Conservation (phyloP, 73 alveolate species). For the Paramecium biaurelia region DNA sequence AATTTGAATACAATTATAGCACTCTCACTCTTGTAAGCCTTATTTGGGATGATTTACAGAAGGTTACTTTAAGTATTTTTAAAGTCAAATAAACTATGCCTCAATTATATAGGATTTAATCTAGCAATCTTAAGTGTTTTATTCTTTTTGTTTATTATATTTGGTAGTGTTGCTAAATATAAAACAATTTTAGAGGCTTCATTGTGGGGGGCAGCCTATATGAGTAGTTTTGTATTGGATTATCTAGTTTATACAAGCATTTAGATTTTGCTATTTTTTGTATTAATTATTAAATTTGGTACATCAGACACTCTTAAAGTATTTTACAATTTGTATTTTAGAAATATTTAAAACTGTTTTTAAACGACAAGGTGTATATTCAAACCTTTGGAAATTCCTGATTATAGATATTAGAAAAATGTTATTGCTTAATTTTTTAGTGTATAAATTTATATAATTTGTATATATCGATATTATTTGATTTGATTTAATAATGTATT, state of each 20-base stretch:
- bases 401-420: not conserved
- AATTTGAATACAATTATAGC: conserved; percentile 1
- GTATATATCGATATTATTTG: not conserved
- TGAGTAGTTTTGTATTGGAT: not conserved
- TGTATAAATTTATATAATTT: too few species aligned
- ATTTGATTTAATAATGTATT: not conserved
- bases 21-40: not conserved
- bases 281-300: not conserved
- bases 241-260: not conserved
- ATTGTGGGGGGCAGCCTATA: not conserved
- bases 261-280: not conserved
- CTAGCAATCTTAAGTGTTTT: not conserved
- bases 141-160: not conserved
- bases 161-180: not conserved
- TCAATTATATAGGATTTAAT: not conserved
- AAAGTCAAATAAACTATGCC: not conserved
- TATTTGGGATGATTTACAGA: not conserved
- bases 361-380: not conserved
- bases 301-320: not conserved
- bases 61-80: not conserved
- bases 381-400: not conserved
- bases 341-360: not conserved
- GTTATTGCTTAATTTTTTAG: too few species aligned
- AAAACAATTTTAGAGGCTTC: not conserved
- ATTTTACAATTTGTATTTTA: not conserved